These are phyloP conservation scores for Saccharomyces pastorianus DNA, from an alignment of 1,139 yeast genomes.

Conservation along the genomic window DNA sequence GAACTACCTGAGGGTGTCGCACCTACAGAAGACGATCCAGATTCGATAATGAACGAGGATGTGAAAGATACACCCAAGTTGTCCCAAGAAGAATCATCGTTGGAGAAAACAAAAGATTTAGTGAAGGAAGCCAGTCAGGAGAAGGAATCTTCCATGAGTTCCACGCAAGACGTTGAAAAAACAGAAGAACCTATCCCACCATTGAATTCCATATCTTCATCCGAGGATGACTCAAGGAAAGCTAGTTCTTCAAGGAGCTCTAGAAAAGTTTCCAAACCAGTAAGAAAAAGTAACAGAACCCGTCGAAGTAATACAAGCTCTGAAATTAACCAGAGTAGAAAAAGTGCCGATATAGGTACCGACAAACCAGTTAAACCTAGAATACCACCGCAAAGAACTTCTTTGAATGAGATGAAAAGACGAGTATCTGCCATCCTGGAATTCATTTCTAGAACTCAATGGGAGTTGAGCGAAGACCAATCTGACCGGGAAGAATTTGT, in stretches of 20 bases:
- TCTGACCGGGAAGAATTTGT: slow-evolving; percentile 45
- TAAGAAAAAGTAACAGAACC: slow-evolving; percentile 8
- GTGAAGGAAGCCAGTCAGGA: neutral
- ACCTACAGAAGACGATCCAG: neutral
- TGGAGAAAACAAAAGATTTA: slow-evolving; percentile 2
- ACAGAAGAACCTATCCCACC: neutral
- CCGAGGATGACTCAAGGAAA: slow-evolving; percentile 11
- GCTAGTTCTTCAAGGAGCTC: slow-evolving; percentile 7
- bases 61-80: neutral
- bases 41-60: neutral
- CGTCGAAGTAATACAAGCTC: slow-evolving; percentile 18
- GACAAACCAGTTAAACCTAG: slow-evolving; percentile 76
- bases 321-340: slow-evolving; percentile 8
- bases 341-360: slow-evolving; percentile 32
- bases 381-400: slow-evolving; percentile 64
- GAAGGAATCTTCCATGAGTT: neutral
- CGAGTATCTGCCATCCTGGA: slow-evolving; percentile 86
- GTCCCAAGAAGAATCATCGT: neutral
- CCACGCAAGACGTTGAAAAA: neutral
- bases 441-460: slow-evolving; percentile 76
- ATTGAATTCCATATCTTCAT: slow-evolving; percentile 8
- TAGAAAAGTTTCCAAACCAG: slow-evolving; percentile 9
- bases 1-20: neutral
- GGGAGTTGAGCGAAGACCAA: slow-evolving; percentile 69
- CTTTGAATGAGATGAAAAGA: slow-evolving; percentile 74